Evolutionary conservation across 805 yeast species (phyloP), one percentile per base, ranked within the genome.

Genomic region (Suhomyces xylopsoci): DNA sequence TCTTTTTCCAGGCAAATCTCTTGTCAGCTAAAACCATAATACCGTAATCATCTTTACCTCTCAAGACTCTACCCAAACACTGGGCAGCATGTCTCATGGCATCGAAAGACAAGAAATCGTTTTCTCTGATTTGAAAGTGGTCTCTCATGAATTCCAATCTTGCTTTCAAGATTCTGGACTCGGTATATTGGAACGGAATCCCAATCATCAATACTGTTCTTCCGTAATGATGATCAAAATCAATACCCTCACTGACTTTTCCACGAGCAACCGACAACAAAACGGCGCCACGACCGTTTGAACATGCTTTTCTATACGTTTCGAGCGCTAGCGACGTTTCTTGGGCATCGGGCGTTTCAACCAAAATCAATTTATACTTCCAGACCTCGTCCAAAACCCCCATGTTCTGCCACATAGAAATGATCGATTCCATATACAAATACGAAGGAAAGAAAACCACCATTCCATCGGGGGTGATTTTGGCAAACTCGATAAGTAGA

Each of bases 61-160:
- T 83, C 57, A 94, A 74, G 51, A 94, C 99, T 66, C 99, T 84
- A 9, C 99, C 99, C 63, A 94, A 73, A 71, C 99, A 94, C 69
- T 94, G 99, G 0, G 99, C 98, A 3, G 98, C 99, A 73, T 94
- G 99, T 65, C 99, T 83, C 99, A 94, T 94, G 12, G 99, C 99
- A 71, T 94, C 99, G 78, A 94, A 94, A 9, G 98, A 92, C 38
- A 94, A 68, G 66, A 94, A 94, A 63, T 94, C 99, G 65, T 90
- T 91, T 63, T 94, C 99, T 57, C 90, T 81, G 51, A 94, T 93
- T 62, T 91, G 96, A 67, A 83, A 93, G 62, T 91, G 92, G 65
- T 94, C 98, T 58, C 98, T 78, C 67, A 94, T 70, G 63, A 94
- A 94, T 70, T 94, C 99, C 45, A 94, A 75, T 49, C 99, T 81